Percentiles rank a stretch among this genome's conserved stretches.
These are phyloP conservation scores for Alternaria longipes DNA, from an alignment of 2,329 filamentous ascomycete genomes.

Conservation along the genomic window DNA sequence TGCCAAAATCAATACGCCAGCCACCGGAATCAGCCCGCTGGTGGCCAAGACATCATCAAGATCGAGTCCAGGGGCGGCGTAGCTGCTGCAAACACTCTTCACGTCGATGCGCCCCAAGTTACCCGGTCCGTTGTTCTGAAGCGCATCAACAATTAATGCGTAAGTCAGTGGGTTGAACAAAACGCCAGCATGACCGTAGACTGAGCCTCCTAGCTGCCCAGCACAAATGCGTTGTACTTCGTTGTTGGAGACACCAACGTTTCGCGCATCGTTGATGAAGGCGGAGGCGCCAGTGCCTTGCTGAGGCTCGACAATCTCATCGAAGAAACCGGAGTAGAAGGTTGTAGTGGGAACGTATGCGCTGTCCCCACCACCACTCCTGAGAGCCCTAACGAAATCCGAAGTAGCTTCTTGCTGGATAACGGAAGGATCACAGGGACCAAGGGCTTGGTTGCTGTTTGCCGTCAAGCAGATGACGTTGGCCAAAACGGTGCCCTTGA, in stretches of 20 bases:
- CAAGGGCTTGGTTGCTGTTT: conserved; percentile 36
- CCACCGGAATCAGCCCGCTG: conserved; percentile 54
- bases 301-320: conserved; percentile 64
- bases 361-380: conserved; percentile 58
- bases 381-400: conserved; percentile 56
- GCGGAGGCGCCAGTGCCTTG: conserved; percentile 59
- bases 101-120: conserved; percentile 52
- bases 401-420: conserved; percentile 60
- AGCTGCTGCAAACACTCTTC: conserved; percentile 51
- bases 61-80: conserved; percentile 53
- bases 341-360: conserved; percentile 66
- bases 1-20: conserved; percentile 43
- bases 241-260: conserved; percentile 61
- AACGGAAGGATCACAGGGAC: conserved; percentile 50
- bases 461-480: conserved; percentile 35
- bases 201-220: conserved; percentile 52
- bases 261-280: conserved; percentile 53
- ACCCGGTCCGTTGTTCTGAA: conserved; percentile 59
- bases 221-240: conserved; percentile 59
- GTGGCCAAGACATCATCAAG: conserved; percentile 59
- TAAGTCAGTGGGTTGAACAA: conserved; percentile 61
- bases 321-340: conserved; percentile 59
- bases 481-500: conserved; percentile 58
- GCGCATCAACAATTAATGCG: conserved; percentile 58
- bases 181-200: conserved; percentile 62